phyloP scores from a whole-genome alignment of 2,329 filamentous ascomycete genomes.

The Fusarium chlamydosporum region DNA sequence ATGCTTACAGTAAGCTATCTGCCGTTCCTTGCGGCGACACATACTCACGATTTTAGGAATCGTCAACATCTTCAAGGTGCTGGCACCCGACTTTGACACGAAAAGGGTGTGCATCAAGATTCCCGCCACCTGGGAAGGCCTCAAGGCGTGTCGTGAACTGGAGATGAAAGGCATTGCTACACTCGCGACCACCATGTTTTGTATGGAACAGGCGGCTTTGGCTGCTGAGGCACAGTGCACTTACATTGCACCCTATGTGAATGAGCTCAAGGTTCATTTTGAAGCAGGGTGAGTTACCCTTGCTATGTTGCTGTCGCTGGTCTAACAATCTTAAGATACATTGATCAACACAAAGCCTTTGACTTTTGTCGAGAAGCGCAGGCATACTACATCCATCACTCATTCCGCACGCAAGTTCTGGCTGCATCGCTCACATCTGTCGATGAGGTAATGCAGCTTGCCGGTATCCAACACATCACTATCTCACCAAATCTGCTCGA shows the following conservation, averaged over 20 bases:
- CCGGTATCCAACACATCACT: constrained; percentile 71
- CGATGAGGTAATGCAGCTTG: constrained; percentile 70
- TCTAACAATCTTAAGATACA: constrained; percentile 56
- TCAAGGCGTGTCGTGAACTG: constrained; percentile 70
- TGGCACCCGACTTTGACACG: constrained; percentile 55
- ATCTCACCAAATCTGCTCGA: constrained; percentile 67
- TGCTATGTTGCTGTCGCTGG: background rate
- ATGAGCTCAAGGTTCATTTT: constrained; percentile 74
- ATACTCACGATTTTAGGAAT: constrained; percentile 60
- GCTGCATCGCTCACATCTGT: constrained; percentile 70
- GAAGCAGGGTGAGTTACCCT: constrained; percentile 59
- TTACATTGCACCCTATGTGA: constrained; percentile 76
- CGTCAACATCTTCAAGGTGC: constrained; percentile 45
- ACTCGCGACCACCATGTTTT: constrained; percentile 74
- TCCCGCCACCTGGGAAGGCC: constrained; percentile 73
- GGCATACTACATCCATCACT: constrained; percentile 62
- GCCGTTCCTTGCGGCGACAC: accelerated
- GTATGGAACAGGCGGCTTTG: constrained; percentile 70
- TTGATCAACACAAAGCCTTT: constrained; percentile 65
- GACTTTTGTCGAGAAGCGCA: constrained; percentile 66
- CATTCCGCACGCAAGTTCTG: constrained; percentile 64
- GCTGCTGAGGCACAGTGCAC: constrained; percentile 70
- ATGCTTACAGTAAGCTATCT: constrained; percentile 62
- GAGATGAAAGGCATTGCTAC: constrained; percentile 69
- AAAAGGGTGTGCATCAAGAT: constrained; percentile 74